Conservation (phyloP, 1,284 basidiomycete species). For the Pseudozyma hubeiensis region DNA sequence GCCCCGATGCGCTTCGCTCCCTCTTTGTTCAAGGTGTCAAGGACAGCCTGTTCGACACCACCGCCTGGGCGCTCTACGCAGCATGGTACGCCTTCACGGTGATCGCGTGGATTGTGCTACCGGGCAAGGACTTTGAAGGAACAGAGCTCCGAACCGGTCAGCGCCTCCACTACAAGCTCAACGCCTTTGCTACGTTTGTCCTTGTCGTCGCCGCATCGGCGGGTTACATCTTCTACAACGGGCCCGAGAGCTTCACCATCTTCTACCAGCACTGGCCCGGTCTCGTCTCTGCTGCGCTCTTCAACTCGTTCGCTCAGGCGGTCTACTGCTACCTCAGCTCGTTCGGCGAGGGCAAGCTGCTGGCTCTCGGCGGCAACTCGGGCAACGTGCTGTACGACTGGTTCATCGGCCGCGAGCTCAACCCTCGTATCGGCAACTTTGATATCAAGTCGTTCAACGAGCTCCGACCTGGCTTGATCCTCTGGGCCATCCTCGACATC, state of each 20-base stretch:
- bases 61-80: slow-evolving; percentile 81
- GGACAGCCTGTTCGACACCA: slow-evolving; percentile 78
- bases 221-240: slow-evolving; percentile 79
- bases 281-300: slow-evolving; percentile 83
- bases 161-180: slow-evolving; percentile 87
- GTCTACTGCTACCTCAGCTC: slow-evolving; percentile 80
- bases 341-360: slow-evolving; percentile 75
- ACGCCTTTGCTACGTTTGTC: slow-evolving; percentile 89
- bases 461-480: slow-evolving; percentile 87
- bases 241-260: slow-evolving; percentile 85
- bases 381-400: slow-evolving; percentile 92
- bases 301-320: slow-evolving; percentile 78
- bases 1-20: slow-evolving; percentile 35
- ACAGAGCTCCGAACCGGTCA: slow-evolving; percentile 82
- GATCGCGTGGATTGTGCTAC: slow-evolving; percentile 83
- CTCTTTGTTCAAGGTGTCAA: slow-evolving; percentile 41
- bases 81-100: slow-evolving; percentile 92
- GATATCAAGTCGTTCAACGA: slow-evolving; percentile 94
- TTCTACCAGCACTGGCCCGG: slow-evolving; percentile 92
- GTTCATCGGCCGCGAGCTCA: slow-evolving; percentile 95
- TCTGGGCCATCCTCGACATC: slow-evolving; percentile 92
- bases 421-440: slow-evolving; percentile 85
- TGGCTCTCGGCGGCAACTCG: slow-evolving; percentile 91
- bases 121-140: slow-evolving; percentile 87
- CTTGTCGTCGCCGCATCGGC: slow-evolving; percentile 72